phyloP scores from a whole-genome alignment of 179 eudicot species.

The Actinidia arguta region DNA sequence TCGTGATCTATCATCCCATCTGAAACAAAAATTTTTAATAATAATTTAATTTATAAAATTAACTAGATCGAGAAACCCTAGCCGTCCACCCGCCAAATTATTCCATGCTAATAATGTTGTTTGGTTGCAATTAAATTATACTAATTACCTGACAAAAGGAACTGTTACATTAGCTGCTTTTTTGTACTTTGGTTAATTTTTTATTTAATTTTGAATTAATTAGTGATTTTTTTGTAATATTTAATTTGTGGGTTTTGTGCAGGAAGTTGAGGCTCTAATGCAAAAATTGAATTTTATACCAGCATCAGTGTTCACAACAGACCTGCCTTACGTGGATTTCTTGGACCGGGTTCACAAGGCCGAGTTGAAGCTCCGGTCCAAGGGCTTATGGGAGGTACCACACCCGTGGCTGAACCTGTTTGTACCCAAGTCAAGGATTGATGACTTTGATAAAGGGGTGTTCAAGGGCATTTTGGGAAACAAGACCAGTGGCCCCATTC shows the following conservation, averaged over 20 bases:
- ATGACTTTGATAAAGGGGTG: constrained; percentile 74
- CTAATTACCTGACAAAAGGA: no score
- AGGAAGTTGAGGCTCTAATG: constrained; percentile 81
- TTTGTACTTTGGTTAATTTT: no score
- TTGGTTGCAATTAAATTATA: no score
- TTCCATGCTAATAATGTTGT: no score
- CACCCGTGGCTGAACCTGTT: constrained; percentile 96
- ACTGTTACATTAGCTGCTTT: no score
- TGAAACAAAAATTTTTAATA: no score
- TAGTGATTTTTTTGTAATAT: neutral
- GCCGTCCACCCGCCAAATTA: no score
- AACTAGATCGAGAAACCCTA: no score
- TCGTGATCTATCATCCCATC: constrained; percentile 31
- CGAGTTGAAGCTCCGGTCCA: constrained; percentile 83
- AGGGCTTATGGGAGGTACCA: constrained; percentile 91
- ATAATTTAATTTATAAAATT: no score
- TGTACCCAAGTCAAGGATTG: constrained; percentile 76
- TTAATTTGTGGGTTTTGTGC: neutral
- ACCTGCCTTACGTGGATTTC: constrained; percentile 83
- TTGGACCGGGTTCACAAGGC: constrained; percentile 98
- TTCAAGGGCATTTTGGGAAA: constrained; percentile 89
- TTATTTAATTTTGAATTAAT: neutral
- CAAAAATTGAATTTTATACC: constrained; percentile 67
- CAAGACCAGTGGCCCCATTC: constrained; percentile 85
- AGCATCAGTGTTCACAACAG: constrained; percentile 72